Conservation (phyloP, 2,329 filamentous ascomycete genomes). For the Aspergillus awamori region DNA sequence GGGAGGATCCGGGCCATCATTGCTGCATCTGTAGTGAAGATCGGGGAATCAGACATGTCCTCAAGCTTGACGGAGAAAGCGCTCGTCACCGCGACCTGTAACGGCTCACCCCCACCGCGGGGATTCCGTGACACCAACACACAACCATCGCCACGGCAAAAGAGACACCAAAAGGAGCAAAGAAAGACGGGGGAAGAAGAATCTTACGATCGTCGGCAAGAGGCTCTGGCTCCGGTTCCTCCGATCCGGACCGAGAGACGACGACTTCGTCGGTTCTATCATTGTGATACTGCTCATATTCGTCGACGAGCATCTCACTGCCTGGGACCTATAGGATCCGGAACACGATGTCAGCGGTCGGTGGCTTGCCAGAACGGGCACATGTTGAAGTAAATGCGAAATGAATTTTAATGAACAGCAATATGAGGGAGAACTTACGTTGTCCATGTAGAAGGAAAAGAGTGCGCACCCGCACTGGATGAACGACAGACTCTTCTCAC, state of each 20-base stretch:
- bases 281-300: conserved; percentile 60
- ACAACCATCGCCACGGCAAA: background rate
- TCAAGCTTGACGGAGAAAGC: background rate
- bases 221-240: conserved; percentile 59
- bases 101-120: conserved; percentile 15
- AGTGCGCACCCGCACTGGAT: conserved; percentile 38
- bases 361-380: background rate
- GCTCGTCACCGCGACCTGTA: background rate
- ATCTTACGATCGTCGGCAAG: conserved; percentile 61
- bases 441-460: conserved; percentile 46
- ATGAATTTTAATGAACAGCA: background rate
- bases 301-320: conserved; percentile 65
- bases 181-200: conserved; percentile 3
- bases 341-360: conserved; percentile 18
- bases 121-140: conserved; percentile 9
- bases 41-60: conserved; percentile 19
- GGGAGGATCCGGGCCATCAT: conserved; percentile 82
- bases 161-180: conserved; percentile 1
- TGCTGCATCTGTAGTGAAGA: conserved; percentile 65
- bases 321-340: conserved; percentile 52
- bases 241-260: conserved; percentile 62
- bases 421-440: conserved; percentile 38
- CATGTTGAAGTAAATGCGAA: background rate
- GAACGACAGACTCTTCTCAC: conserved; percentile 29
- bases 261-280: conserved; percentile 65